Conservation (phyloP, 2,329 filamentous ascomycete genomes). For the Hawksworthiomyces lignivorus region DNA sequence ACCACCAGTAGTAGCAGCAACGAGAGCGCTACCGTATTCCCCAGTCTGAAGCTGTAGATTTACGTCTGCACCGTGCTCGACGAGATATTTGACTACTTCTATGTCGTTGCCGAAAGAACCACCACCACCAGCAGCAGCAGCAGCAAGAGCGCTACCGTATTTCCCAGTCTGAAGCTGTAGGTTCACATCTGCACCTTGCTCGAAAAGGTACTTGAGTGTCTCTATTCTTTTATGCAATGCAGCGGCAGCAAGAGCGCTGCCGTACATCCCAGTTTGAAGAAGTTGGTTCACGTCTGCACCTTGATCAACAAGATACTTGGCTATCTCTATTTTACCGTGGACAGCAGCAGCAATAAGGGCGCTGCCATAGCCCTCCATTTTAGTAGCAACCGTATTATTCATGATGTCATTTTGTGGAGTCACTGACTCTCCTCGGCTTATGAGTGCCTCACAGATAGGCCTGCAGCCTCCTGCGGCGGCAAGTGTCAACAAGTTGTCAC, state of each 20-base stretch:
- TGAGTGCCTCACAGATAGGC: background rate
- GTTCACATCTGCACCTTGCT: slow-evolving; percentile 8
- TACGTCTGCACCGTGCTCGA: background rate
- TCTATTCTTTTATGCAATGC: background rate
- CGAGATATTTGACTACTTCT: background rate
- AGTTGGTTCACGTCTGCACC: background rate
- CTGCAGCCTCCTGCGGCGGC: background rate
- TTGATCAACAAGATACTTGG: background rate
- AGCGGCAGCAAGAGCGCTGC: background rate
- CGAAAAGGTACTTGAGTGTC: background rate
- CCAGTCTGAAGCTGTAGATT: background rate
- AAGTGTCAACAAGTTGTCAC: background rate
- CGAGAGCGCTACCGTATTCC: background rate
- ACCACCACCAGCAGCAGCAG: too few species aligned
- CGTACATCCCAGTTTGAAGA: background rate
- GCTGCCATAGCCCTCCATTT: too few species aligned
- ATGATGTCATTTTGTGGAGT: background rate
- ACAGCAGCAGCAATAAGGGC: too few species aligned
- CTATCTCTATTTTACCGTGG: background rate
- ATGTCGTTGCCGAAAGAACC: too few species aligned
- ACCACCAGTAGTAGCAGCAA: too few species aligned
- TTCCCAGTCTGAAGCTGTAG: background rate
- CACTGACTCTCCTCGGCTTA: background rate
- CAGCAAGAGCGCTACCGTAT: background rate
- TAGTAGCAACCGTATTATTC: too few species aligned